These are phyloP conservation scores for Silene coronaria DNA, from an alignment of 179 eudicot genomes.

Conservation along the genomic window DNA sequence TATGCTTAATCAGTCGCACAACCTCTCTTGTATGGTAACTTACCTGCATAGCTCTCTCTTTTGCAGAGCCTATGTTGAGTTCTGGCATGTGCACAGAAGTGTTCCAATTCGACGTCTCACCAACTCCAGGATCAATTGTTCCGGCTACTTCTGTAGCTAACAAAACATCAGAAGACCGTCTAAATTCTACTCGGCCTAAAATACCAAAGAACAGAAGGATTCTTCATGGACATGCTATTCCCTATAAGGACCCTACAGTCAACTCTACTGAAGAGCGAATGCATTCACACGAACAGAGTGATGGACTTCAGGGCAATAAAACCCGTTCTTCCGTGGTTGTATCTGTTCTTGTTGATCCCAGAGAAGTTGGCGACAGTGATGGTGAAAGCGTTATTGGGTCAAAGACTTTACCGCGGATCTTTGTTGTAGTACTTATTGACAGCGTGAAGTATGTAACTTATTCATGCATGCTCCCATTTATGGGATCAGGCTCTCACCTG, in stretches of 20 bases:
- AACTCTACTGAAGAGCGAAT: conserved; percentile 44
- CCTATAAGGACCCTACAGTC: conserved; percentile 38
- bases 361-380: conserved; percentile 68
- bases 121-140: conserved; percentile 68
- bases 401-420: conserved; percentile 71
- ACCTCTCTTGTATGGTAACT: not conserved
- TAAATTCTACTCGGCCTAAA: conserved; percentile 42
- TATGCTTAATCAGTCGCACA: too few relatives aligned
- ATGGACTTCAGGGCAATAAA: conserved; percentile 41
- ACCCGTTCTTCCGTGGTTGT: conserved; percentile 75
- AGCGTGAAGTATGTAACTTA: conserved; percentile 94
- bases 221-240: conserved; percentile 54
- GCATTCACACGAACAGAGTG: conserved; percentile 36
- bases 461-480: conserved; percentile 83
- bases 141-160: conserved; percentile 51
- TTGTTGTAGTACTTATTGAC: conserved; percentile 84
- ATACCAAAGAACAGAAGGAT: conserved; percentile 67
- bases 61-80: conserved; percentile 80
- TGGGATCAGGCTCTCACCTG: conserved; percentile 58
- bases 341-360: conserved; percentile 88
- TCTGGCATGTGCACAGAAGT: conserved; percentile 97
- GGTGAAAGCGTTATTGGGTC: conserved; percentile 59
- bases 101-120: conserved; percentile 83
- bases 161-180: conserved; percentile 32
- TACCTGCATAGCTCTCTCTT: conserved; percentile 6